These are phyloP conservation scores for Aspergillus brasiliensis DNA, from an alignment of 2,329 filamentous ascomycete genomes.

Conservation along the genomic window DNA sequence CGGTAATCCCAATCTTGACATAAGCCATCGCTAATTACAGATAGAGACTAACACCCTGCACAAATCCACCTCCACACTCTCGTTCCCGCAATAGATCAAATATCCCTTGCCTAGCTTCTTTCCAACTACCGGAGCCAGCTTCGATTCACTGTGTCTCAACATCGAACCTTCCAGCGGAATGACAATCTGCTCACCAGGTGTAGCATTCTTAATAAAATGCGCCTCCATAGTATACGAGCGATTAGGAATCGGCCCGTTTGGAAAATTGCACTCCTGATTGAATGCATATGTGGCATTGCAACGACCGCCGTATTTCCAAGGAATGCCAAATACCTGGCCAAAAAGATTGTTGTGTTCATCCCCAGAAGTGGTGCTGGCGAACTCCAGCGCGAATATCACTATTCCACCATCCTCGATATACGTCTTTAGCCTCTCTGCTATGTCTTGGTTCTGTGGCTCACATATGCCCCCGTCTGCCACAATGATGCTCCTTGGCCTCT, in stretches of 20 bases:
- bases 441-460: not conserved
- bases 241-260: not conserved
- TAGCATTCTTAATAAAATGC: not conserved
- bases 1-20: too few relatives aligned
- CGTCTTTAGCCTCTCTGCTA: not conserved
- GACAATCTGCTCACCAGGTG: not conserved
- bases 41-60: not conserved
- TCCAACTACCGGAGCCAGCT: not conserved
- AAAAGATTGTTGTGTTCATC: not conserved
- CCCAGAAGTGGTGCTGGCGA: not conserved
- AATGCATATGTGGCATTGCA: not conserved
- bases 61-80: not conserved
- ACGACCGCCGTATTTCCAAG: not conserved
- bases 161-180: not conserved
- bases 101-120: not conserved
- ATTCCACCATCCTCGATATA: not conserved
- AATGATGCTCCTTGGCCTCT: not conserved
- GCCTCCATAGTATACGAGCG: not conserved
- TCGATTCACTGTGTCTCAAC: not conserved
- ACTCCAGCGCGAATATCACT: not conserved
- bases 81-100: not conserved
- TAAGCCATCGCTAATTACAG: not conserved
- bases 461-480: not conserved
- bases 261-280: not conserved
- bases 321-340: not conserved